These are phyloP conservation scores for Grosmannia serpens DNA, from an alignment of 2,329 filamentous ascomycete species.

Conservation along the genomic window DNA sequence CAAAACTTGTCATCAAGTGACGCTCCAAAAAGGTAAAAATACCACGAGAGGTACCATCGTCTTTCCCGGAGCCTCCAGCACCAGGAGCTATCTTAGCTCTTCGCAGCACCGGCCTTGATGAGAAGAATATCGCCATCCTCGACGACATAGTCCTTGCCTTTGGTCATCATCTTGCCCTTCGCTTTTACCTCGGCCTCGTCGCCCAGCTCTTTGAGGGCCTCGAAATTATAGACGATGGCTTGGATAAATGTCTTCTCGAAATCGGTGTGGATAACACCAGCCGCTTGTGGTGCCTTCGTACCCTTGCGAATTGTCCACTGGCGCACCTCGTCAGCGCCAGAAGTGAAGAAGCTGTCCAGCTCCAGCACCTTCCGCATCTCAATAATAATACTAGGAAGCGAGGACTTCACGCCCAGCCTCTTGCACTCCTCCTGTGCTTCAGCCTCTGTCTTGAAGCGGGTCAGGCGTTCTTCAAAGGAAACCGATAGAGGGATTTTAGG, in stretches of 20 bases:
- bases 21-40: background rate
- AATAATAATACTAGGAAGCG: constrained; percentile 79
- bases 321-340: constrained; percentile 86
- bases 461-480: constrained; percentile 83
- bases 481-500: constrained; percentile 91
- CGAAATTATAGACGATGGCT: constrained; percentile 86
- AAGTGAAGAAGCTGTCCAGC: constrained; percentile 94
- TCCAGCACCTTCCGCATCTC: constrained; percentile 90
- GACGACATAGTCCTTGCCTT: constrained; percentile 93
- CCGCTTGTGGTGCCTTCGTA: constrained; percentile 94
- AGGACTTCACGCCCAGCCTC: constrained; percentile 73
- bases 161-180: constrained; percentile 94
- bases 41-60: background rate
- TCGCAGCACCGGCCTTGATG: constrained; percentile 82
- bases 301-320: constrained; percentile 97
- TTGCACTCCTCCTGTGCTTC: constrained; percentile 80
- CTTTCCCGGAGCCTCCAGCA: background rate
- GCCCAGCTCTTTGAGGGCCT: constrained; percentile 67
- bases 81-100: constrained; percentile 36
- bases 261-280: constrained; percentile 95
- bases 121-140: constrained; percentile 74
- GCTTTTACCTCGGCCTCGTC: constrained; percentile 78
- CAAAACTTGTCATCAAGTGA: background rate
- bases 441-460: constrained; percentile 64
- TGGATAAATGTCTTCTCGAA: constrained; percentile 99